Evolutionary conservation across 495 filamentous ascomycete genomes (phyloP).

Genomic region (Podospora didyma): DNA sequence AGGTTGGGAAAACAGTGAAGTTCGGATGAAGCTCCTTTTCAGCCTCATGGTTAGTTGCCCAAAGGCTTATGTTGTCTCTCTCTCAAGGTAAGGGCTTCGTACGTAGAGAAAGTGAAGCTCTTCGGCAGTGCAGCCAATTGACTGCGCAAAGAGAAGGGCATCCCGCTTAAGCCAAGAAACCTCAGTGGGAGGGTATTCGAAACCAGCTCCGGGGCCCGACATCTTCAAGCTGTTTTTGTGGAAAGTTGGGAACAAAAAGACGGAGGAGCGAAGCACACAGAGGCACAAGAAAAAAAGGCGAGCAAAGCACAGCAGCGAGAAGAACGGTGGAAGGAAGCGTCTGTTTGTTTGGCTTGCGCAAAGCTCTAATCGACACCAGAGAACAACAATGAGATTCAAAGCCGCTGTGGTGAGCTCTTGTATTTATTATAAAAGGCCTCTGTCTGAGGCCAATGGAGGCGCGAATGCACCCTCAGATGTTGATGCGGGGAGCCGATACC

Average conservation of each 20-base stretch:
- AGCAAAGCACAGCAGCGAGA: too few relatives aligned
- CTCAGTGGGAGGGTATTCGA: conserved; percentile 66
- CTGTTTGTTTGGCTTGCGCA: too few relatives aligned
- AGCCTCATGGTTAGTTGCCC: conserved; percentile 9
- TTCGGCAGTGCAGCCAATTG: conserved; percentile 76
- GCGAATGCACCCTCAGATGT: too few relatives aligned
- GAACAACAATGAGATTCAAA: not conserved
- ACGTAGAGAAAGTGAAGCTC: conserved; percentile 91
- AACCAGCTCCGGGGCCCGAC: conserved; percentile 66
- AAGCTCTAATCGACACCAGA: not conserved
- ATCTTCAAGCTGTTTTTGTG: conserved; percentile 21
- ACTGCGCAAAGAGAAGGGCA: conserved; percentile 79
- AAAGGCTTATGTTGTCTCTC: not conserved
- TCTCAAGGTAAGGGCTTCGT: conserved; percentile 22
- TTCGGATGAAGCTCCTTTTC: conserved; percentile 80
- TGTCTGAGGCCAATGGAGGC: too few relatives aligned
- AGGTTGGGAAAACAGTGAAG: conserved; percentile 84
- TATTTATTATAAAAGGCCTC: not conserved
- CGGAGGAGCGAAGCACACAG: not conserved
- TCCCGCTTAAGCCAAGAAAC: conserved; percentile 87
- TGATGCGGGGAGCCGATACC: conserved; percentile 15
- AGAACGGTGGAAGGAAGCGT: too few relatives aligned
- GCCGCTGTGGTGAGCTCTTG: not conserved
- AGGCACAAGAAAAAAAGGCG: not conserved
- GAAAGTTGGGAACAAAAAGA: not conserved